Conservation (phyloP, 1,139 yeast genomes). For the Zhuliangozyma blackwelliae region DNA sequence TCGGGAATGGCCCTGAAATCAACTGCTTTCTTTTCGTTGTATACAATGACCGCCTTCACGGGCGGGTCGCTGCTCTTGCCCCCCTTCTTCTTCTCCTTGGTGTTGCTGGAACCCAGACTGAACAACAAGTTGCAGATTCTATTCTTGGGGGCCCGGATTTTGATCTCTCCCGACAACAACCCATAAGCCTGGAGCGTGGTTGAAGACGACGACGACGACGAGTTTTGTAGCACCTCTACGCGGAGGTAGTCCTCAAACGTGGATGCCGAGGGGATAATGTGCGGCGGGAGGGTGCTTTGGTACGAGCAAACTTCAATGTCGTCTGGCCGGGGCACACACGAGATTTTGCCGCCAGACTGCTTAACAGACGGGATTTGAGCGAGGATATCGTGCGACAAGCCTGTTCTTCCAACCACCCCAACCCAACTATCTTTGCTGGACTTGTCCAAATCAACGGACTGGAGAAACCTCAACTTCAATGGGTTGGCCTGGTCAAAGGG, state of each 20-base stretch:
- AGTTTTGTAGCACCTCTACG: constrained; percentile 47
- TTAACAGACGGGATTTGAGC: constrained; percentile 64
- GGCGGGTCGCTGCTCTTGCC: constrained; percentile 33
- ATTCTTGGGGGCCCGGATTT: constrained; percentile 55
- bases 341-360: constrained; percentile 34
- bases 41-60: constrained; percentile 56
- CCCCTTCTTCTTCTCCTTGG: constrained; percentile 13
- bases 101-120: constrained; percentile 5
- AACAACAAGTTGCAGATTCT: constrained; percentile 62
- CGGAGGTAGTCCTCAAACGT: constrained; percentile 40
- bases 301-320: constrained; percentile 45
- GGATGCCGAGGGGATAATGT: constrained; percentile 39
- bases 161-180: constrained; percentile 60
- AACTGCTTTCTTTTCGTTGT: constrained; percentile 23
- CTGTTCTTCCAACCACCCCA: constrained; percentile 50
- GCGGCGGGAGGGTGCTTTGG: constrained; percentile 48
- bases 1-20: constrained; percentile 30
- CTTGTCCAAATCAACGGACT: constrained; percentile 45
- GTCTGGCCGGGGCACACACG: too few species aligned
- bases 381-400: constrained; percentile 36
- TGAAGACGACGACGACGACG: constrained; percentile 27
- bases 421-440: constrained; percentile 32
- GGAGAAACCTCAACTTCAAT: constrained; percentile 64
- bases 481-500: constrained; percentile 64
- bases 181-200: constrained; percentile 52